These are phyloP conservation scores for Penicillium dipodomyicola DNA, from an alignment of 495 filamentous ascomycete genomes.

Conservation along the genomic window DNA sequence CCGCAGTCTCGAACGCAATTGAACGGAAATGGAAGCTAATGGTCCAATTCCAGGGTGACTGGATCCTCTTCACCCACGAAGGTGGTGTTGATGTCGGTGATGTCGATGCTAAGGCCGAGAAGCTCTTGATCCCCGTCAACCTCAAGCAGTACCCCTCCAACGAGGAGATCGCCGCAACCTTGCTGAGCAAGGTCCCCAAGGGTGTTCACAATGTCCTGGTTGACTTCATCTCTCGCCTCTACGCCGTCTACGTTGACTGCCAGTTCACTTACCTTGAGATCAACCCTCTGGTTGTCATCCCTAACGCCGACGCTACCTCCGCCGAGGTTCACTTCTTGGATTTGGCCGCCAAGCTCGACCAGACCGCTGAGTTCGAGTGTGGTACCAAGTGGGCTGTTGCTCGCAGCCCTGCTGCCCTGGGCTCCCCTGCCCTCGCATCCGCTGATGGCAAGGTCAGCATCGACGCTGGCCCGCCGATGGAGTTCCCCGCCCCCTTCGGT, in stretches of 20 bases:
- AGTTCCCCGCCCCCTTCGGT: slow-evolving; percentile 98
- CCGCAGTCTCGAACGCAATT: neutral
- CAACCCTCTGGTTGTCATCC: slow-evolving; percentile 97
- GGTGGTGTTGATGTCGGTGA: slow-evolving; percentile 99
- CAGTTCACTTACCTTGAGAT: slow-evolving; percentile 99
- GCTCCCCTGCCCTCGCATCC: slow-evolving; percentile 58
- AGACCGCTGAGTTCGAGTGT: slow-evolving; percentile 99
- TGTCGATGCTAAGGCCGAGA: slow-evolving; percentile 98
- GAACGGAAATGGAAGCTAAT: slow-evolving; percentile 9
- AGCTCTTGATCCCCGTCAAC: slow-evolving; percentile 95
- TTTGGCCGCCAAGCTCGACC: slow-evolving; percentile 96
- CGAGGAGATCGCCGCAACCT: slow-evolving; percentile 76
- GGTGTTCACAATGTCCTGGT: slow-evolving; percentile 96
- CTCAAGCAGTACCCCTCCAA: slow-evolving; percentile 94
- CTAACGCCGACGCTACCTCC: slow-evolving; percentile 86
- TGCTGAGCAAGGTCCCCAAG: slow-evolving; percentile 90
- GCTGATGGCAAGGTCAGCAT: slow-evolving; percentile 77
- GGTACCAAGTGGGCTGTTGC: slow-evolving; percentile 98
- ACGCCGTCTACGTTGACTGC: slow-evolving; percentile 99
- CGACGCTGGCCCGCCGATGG: slow-evolving; percentile 96
- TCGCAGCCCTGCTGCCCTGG: slow-evolving; percentile 80
- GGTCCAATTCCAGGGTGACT: slow-evolving; percentile 75
- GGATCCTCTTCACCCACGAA: slow-evolving; percentile 99
- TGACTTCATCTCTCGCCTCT: slow-evolving; percentile 92
- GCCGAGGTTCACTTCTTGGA: slow-evolving; percentile 98